A percentile compares a stretch with the other conserved stretches of the same genome.
Evolutionary conservation across 805 yeast species (phyloP).

Genomic region (Hanseniaspora pseudoguilliermondii): DNA sequence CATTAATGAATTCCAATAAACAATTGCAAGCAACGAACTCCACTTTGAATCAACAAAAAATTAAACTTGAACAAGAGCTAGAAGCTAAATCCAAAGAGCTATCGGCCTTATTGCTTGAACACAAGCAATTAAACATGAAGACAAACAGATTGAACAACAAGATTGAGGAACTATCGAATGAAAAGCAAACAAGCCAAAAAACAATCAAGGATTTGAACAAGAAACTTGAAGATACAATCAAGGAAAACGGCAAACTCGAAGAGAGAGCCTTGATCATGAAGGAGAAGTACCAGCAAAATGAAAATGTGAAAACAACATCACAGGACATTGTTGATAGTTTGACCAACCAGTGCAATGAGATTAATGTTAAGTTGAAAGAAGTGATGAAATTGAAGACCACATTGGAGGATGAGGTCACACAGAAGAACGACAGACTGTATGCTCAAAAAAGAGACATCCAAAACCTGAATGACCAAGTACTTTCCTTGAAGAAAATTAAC

Average conservation of each 20-base stretch:
- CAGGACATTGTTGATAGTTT: slow-evolving; percentile 36
- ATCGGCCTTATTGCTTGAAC: slow-evolving; percentile 24
- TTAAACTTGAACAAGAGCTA: slow-evolving; percentile 20
- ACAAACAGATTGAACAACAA: slow-evolving; percentile 21
- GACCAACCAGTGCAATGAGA: slow-evolving; percentile 62
- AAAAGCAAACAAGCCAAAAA: slow-evolving; percentile 26
- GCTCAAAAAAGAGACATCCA: slow-evolving; percentile 71
- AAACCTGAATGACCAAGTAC: slow-evolving; percentile 52
- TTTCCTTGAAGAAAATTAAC: slow-evolving; percentile 34
- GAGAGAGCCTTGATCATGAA: slow-evolving; percentile 32
- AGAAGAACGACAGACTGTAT: slow-evolving; percentile 55
- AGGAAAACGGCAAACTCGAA: slow-evolving; percentile 31
- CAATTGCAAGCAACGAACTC: slow-evolving; percentile 11
- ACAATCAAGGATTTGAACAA: slow-evolving; percentile 32
- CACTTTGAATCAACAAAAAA: slow-evolving; percentile 14
- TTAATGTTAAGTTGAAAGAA: slow-evolving; percentile 55
- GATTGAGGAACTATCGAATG: slow-evolving; percentile 20
- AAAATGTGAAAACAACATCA: slow-evolving; percentile 29
- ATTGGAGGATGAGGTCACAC: slow-evolving; percentile 72
- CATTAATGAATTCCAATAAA: slow-evolving; percentile 13
- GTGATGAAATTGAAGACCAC: slow-evolving; percentile 46
- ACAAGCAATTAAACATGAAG: slow-evolving; percentile 24
- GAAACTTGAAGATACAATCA: slow-evolving; percentile 26
- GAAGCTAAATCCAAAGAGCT: slow-evolving; percentile 31
- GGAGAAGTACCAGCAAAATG: slow-evolving; percentile 30